Evolutionary conservation across 2,329 filamentous ascomycete genomes (phyloP).

Genomic region (Talaromyces amestolkiae): DNA sequence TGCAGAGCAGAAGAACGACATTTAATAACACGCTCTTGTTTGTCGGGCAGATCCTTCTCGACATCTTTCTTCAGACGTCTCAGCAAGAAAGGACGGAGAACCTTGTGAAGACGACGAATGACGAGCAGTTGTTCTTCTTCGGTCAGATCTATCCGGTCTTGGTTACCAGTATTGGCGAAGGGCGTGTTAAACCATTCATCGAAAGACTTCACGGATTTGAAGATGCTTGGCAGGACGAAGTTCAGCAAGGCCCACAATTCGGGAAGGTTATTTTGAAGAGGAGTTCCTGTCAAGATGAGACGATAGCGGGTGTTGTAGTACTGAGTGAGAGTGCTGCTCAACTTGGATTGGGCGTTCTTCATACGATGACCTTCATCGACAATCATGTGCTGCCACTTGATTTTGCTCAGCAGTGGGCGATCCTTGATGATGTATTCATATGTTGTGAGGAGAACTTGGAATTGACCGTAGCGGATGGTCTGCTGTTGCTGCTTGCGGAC

Average conservation of each 20-base stretch:
- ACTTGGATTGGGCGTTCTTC: constrained; percentile 97
- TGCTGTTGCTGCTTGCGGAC: constrained; percentile 86
- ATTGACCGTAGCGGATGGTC: constrained; percentile 88
- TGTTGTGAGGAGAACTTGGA: constrained; percentile 94
- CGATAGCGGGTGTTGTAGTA: constrained; percentile 96
- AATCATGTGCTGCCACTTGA: constrained; percentile 99
- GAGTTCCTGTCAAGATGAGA: constrained; percentile 94
- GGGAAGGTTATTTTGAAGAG: constrained; percentile 91
- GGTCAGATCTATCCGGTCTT: constrained; percentile 97
- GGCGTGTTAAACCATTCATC: constrained; percentile 99
- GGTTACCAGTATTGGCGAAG: constrained; percentile 94
- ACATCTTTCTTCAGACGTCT: constrained; percentile 99
- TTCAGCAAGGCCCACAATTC: constrained; percentile 98
- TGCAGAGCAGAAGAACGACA: constrained; percentile 96
- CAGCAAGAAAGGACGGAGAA: constrained; percentile 91
- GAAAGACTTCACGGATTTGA: constrained; percentile 98
- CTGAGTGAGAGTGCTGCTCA: constrained; percentile 88
- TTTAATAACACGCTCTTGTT: constrained; percentile 98
- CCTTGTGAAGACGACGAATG: constrained; percentile 97
- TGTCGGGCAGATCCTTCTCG: constrained; percentile 97
- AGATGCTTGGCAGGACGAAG: constrained; percentile 96
- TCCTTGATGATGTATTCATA: constrained; percentile 99
- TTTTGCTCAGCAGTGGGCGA: constrained; percentile 88
- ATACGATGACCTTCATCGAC: constrained; percentile 99
- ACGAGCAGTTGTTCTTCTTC: constrained; percentile 99